phyloP scores from a whole-genome alignment of 176 grass and related monocot species.

The Puccinellia tenuiflora region DNA sequence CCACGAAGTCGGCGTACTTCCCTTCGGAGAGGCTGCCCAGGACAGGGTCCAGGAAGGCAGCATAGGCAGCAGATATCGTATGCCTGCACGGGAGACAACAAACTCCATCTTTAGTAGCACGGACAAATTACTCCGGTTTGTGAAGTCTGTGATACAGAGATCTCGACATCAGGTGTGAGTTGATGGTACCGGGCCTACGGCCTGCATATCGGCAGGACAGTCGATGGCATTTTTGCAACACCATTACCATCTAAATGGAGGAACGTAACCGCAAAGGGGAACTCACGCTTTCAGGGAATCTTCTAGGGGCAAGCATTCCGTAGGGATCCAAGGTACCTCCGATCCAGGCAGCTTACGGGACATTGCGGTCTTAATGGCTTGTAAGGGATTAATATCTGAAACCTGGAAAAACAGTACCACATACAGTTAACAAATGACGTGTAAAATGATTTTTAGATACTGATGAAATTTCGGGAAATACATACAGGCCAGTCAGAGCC shows the following conservation, averaged over 20 bases:
- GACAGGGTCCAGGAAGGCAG: constrained; percentile 65
- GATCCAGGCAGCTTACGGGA: constrained; percentile 52
- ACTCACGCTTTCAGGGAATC: constrained; percentile 85
- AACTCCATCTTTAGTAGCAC: background rate
- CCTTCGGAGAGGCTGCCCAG: constrained; percentile 66
- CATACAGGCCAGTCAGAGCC: constrained; percentile 94
- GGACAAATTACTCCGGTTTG: background rate
- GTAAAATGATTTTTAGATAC: background rate
- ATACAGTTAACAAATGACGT: background rate
- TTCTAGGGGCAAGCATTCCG: constrained; percentile 51
- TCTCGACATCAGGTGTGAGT: background rate
- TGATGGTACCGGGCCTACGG: background rate
- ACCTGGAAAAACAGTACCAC: constrained; percentile 36
- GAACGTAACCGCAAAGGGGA: background rate
- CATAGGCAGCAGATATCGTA: constrained; percentile 71
- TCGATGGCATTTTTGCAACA: background rate
- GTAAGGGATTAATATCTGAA: constrained; percentile 75
- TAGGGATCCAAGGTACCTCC: constrained; percentile 61
- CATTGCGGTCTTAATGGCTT: constrained; percentile 59
- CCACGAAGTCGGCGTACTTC: constrained; percentile 89
- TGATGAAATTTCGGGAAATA: background rate
- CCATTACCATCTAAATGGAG: background rate
- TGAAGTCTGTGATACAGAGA: background rate
- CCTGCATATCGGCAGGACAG: background rate
- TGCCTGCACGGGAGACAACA: constrained; percentile 32